Percentiles rank a stretch among this genome's conserved stretches.
These are phyloP conservation scores for Tetrahymena malaccensis DNA, from an alignment of 73 alveolate genomes.

Conservation along the genomic window DNA sequence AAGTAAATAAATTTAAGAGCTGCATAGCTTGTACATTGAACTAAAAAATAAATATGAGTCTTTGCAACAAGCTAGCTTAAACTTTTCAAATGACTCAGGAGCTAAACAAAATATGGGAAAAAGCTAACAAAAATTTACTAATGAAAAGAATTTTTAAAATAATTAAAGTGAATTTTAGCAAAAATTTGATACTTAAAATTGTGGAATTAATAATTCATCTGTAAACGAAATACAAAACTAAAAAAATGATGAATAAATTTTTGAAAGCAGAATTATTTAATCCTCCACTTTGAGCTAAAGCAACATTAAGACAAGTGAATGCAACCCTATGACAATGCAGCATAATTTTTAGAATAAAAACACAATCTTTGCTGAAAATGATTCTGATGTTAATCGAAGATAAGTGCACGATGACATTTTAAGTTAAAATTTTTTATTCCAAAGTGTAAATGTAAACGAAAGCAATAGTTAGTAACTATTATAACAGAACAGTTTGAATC, in stretches of 20 bases:
- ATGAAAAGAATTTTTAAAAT: neutral
- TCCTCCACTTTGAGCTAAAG: neutral
- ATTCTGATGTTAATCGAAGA: neutral
- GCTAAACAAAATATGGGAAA: neutral
- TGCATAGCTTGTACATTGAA: neutral
- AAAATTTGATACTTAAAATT: neutral
- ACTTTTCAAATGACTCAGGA: neutral
- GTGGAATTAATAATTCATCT: neutral
- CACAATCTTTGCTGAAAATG: neutral
- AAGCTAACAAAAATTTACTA: neutral
- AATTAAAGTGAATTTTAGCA: neutral
- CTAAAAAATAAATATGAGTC: neutral
- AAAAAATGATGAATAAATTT: neutral
- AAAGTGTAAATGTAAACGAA: neutral
- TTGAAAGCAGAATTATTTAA: neutral
- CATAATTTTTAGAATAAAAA: neutral
- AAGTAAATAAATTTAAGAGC: neutral
- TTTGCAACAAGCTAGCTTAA: neutral
- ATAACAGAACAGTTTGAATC: neutral
- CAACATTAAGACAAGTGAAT: neutral
- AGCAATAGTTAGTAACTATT: neutral
- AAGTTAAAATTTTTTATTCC: neutral
- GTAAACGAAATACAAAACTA: neutral
- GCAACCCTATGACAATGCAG: neutral
- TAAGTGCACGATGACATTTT: neutral